These are phyloP conservation scores for Balakata baccata DNA, from an alignment of 345 rosid species.

Conservation along the genomic window DNA sequence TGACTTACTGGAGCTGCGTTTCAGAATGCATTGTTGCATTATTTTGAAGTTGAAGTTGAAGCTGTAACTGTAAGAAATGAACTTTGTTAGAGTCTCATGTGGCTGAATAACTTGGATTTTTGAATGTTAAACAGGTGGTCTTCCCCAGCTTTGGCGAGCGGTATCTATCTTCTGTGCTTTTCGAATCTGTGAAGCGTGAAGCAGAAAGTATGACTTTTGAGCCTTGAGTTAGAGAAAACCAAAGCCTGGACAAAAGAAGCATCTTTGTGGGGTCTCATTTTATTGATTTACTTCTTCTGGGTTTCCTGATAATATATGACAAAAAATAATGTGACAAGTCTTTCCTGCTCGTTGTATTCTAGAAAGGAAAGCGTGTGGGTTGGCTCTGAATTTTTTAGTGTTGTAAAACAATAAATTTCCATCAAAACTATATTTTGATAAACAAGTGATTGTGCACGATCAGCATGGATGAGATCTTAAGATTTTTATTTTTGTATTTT, in stretches of 20 bases:
- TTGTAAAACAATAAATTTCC: neutral
- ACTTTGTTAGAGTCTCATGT: neutral
- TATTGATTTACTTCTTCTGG: neutral
- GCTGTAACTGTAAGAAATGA: too few relatives aligned
- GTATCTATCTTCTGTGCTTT: conserved; percentile 56
- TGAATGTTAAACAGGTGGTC: conserved; percentile 41
- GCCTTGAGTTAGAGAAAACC: conserved; percentile 5
- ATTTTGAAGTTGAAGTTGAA: neutral
- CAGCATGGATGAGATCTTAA: too few relatives aligned
- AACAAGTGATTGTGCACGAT: neutral
- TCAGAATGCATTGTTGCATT: neutral
- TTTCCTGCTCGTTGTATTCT: neutral
- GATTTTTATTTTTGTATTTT: too few relatives aligned
- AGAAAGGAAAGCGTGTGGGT: neutral
- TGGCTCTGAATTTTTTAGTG: neutral
- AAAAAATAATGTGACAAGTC: neutral
- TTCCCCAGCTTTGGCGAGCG: conserved; percentile 77
- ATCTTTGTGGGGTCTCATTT: neutral
- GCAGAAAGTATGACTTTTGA: conserved; percentile 53
- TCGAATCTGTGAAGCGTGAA: conserved; percentile 52
- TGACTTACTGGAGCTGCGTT: neutral
- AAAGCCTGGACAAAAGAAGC: neutral
- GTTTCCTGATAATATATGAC: neutral
- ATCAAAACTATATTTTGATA: neutral
- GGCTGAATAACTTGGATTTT: neutral